Percentiles rank a stretch among this genome's conserved stretches.
These are phyloP conservation scores for Metarhizium humberi DNA, from an alignment of 2,329 filamentous ascomycete genomes.

Conservation along the genomic window DNA sequence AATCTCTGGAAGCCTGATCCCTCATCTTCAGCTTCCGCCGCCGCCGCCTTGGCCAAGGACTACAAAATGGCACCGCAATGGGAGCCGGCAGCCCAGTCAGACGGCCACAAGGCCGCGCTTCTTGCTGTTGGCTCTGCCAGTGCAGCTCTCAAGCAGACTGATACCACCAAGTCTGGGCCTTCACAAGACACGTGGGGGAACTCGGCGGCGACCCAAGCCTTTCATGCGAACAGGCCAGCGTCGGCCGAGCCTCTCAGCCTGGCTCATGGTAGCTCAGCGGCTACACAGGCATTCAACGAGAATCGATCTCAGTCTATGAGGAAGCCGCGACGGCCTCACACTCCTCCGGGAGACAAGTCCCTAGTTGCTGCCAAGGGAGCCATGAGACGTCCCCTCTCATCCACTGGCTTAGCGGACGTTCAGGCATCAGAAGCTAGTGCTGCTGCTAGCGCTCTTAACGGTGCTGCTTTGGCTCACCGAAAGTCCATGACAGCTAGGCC, in stretches of 20 bases:
- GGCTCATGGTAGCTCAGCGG: slow-evolving; percentile 18
- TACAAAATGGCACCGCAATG: slow-evolving; percentile 40
- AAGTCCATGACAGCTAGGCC: slow-evolving; percentile 35
- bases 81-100: slow-evolving; percentile 53
- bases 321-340: slow-evolving; percentile 11
- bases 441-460: slow-evolving; percentile 62
- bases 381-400: slow-evolving; percentile 30
- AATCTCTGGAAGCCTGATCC: slow-evolving; percentile 58
- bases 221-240: slow-evolving; percentile 29
- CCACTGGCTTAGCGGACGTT: slow-evolving; percentile 5
- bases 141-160: slow-evolving; percentile 18
- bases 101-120: slow-evolving; percentile 66
- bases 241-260: slow-evolving; percentile 10
- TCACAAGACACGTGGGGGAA: slow-evolving; percentile 42
- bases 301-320: slow-evolving; percentile 20
- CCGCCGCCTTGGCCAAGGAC: slow-evolving; percentile 33
- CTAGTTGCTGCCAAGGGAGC: slow-evolving; percentile 69
- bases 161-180: slow-evolving; percentile 8
- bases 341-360: slow-evolving; percentile 49
- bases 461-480: slow-evolving; percentile 59
- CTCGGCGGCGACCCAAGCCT: slow-evolving; percentile 62
- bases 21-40: slow-evolving; percentile 38
- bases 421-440: slow-evolving; percentile 22
- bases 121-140: slow-evolving; percentile 42
- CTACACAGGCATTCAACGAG: slow-evolving; percentile 28